Percentiles rank a stretch among this genome's conserved stretches.
Conservation (phyloP, 1,284 basidiomycete species). For the Cryptococcus sp. region DNA sequence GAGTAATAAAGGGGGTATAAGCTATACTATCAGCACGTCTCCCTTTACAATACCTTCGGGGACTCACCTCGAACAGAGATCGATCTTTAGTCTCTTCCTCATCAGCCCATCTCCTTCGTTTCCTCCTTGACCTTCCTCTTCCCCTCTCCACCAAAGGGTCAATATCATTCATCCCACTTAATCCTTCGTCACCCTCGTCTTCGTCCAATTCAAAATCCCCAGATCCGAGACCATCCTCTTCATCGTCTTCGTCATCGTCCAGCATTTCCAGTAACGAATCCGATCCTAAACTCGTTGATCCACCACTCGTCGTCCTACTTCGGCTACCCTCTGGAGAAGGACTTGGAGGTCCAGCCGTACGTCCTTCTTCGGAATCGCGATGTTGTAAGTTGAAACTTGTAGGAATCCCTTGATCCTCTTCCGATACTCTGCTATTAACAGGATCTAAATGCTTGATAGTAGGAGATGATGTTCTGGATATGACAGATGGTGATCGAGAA, state of each 20-base stretch:
- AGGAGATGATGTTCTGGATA: too few relatives aligned
- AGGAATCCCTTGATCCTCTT: too few relatives aligned
- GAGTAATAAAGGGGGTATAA: constrained; percentile 42
- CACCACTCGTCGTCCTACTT: not conserved
- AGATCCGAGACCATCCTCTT: constrained; percentile 1
- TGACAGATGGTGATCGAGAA: too few relatives aligned
- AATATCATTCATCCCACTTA: constrained; percentile 9
- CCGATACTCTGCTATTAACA: too few relatives aligned
- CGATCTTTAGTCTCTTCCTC: constrained; percentile 21
- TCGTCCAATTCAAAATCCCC: constrained; percentile 11
- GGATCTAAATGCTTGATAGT: too few relatives aligned
- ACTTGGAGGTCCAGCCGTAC: too few relatives aligned
- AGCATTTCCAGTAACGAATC: constrained; percentile 18
- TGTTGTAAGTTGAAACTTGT: too few relatives aligned
- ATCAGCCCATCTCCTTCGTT: constrained; percentile 14
- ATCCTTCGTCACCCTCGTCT: constrained; percentile 16
- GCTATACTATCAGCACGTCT: constrained; percentile 14
- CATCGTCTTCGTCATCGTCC: constrained; percentile 22
- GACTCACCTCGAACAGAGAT: constrained; percentile 24
- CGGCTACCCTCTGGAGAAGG: not conserved
- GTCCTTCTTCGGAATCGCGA: too few relatives aligned
- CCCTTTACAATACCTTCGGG: not conserved
- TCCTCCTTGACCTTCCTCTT: constrained; percentile 7
- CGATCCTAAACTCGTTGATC: not conserved
- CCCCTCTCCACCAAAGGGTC: constrained; percentile 17